These are phyloP conservation scores for Boechera divaricarpa DNA, from an alignment of 345 rosid species.

Conservation along the genomic window DNA sequence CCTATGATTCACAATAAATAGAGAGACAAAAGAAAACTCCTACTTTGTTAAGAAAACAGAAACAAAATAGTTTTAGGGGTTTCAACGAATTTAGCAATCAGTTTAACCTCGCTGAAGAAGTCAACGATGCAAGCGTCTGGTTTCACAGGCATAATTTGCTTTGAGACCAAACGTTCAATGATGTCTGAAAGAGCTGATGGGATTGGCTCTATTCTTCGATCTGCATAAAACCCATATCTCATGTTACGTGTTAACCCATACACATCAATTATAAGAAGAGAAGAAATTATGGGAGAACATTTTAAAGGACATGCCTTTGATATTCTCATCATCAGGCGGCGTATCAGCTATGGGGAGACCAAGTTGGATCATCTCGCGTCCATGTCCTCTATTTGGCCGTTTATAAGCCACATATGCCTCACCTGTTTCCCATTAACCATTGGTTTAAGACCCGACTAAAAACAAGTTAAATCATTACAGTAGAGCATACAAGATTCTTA, in stretches of 20 bases:
- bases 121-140: conserved; percentile 91
- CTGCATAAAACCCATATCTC: conserved; percentile 50
- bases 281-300: too few species aligned
- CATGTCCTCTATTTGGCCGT: conserved; percentile 89
- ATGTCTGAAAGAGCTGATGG: conserved; percentile 80
- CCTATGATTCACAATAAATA: conserved; percentile 51
- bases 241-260: conserved; percentile 3
- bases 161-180: conserved; percentile 64
- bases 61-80: background rate
- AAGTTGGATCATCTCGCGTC: conserved; percentile 92
- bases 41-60: conserved; percentile 4
- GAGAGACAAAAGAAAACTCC: conserved; percentile 4
- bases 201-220: conserved; percentile 64
- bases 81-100: conserved; percentile 8
- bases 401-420: conserved; percentile 69
- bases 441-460: background rate
- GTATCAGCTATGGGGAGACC: conserved; percentile 82
- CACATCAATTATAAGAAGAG: background rate
- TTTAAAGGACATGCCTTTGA: conserved; percentile 60
- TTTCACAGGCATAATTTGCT: conserved; percentile 64
- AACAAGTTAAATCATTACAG: background rate
- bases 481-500: conserved; percentile 46
- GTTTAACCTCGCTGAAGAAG: conserved; percentile 74
- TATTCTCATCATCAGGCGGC: conserved; percentile 72
- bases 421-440: conserved; percentile 60